A percentile compares a stretch with the other conserved stretches of the same genome.
phyloP scores from a whole-genome alignment of 2,329 filamentous ascomycete species.

The Dothiorella sarmentorum region DNA sequence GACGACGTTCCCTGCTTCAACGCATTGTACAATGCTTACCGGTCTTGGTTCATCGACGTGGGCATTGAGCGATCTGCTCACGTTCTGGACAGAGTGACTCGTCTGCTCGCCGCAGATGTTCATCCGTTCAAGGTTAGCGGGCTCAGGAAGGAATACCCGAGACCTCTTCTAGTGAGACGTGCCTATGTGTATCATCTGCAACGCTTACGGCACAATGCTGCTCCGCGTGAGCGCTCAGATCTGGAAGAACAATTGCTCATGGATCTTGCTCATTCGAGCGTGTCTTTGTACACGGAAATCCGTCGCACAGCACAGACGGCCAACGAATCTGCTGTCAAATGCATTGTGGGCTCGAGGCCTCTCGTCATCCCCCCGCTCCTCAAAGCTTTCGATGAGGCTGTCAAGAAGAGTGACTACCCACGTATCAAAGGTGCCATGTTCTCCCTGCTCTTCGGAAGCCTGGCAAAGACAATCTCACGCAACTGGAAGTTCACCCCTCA shows the following conservation, averaged over 20 bases:
- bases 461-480: constrained; percentile 80
- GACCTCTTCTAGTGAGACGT: constrained; percentile 85
- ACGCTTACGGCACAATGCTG: constrained; percentile 89
- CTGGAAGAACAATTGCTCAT: constrained; percentile 81
- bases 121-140: constrained; percentile 93
- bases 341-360: constrained; percentile 80
- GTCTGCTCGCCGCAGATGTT: constrained; percentile 81
- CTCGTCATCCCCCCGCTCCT: constrained; percentile 88
- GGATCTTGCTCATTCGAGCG: constrained; percentile 83
- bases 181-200: constrained; percentile 94
- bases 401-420: constrained; percentile 78
- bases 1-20: constrained; percentile 97
- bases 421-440: constrained; percentile 94
- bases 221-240: constrained; percentile 82
- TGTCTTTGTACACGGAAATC: constrained; percentile 92
- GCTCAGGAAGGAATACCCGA: constrained; percentile 84
- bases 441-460: constrained; percentile 80
- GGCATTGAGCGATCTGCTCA: constrained; percentile 95
- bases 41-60: constrained; percentile 96
- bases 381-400: constrained; percentile 70
- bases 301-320: constrained; percentile 90
- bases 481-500: constrained; percentile 95
- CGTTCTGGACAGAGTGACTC: constrained; percentile 79
- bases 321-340: constrained; percentile 89
- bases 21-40: constrained; percentile 84